Conservation (phyloP, 78 protist species). For the Dictyostelium brefeldianum region DNA sequence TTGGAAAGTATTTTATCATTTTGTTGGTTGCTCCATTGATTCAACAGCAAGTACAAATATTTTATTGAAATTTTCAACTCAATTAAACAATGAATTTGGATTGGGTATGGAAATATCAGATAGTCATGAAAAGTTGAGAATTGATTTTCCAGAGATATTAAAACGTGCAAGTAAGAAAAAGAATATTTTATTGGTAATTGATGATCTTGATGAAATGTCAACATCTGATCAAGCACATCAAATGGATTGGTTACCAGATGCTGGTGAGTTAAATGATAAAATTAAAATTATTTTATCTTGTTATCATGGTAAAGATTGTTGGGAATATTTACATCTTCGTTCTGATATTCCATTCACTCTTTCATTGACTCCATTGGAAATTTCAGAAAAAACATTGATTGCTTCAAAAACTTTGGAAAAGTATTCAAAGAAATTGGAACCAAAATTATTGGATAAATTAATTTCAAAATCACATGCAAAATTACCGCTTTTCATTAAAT, state of each 20-base stretch:
- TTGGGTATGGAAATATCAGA: constrained; percentile 12
- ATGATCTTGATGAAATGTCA: constrained; percentile 44
- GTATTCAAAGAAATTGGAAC: constrained; percentile 20
- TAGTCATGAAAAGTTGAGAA: constrained; percentile 40
- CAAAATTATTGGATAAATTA: constrained; percentile 44
- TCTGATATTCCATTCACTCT: constrained; percentile 54
- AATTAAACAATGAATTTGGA: not conserved
- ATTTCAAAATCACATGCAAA: constrained; percentile 60
- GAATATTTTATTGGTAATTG: constrained; percentile 44
- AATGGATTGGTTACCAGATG: constrained; percentile 79
- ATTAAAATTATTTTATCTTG: constrained; percentile 9
- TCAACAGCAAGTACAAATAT: constrained; percentile 49
- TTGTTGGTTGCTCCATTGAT: constrained; percentile 52
- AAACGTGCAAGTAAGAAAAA: not conserved
- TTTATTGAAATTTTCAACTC: constrained; percentile 13
- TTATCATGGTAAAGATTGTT: constrained; percentile 66
- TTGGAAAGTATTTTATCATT: constrained; percentile 50
- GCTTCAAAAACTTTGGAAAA: constrained; percentile 23
- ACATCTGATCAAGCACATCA: constrained; percentile 59
- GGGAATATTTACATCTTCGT: constrained; percentile 68
- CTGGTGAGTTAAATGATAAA: not conserved
- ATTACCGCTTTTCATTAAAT: constrained; percentile 51
- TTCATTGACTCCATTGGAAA: constrained; percentile 42
- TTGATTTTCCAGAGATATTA: constrained; percentile 33
- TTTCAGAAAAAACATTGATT: constrained; percentile 22